Conservation (phyloP, 2,329 filamentous ascomycete genomes). For the Rhynchosporium agropyri region DNA sequence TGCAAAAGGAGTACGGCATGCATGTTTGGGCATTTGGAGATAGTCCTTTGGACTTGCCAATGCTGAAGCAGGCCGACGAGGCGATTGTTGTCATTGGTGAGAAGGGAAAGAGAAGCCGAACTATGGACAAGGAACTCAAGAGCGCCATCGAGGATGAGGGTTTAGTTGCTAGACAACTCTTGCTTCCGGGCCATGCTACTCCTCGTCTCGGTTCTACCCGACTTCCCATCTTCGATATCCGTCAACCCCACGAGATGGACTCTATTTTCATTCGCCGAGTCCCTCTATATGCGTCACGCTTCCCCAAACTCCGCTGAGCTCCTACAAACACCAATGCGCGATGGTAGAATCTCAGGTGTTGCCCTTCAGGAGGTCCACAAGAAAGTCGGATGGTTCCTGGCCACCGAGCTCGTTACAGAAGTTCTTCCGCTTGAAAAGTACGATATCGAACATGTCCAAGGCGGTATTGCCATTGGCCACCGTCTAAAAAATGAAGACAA, state of each 20-base stretch:
- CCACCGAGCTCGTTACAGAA: not conserved
- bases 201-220: slow-evolving; percentile 41
- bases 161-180: slow-evolving; percentile 49
- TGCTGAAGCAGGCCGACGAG: slow-evolving; percentile 56
- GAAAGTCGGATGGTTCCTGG: not conserved
- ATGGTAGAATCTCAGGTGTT: not conserved
- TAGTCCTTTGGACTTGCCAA: slow-evolving; percentile 58
- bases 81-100: slow-evolving; percentile 53
- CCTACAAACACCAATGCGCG: slow-evolving; percentile 43
- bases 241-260: not conserved
- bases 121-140: slow-evolving; percentile 53
- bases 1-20: slow-evolving; percentile 44
- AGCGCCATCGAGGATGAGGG: slow-evolving; percentile 46
- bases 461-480: not conserved
- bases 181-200: slow-evolving; percentile 47
- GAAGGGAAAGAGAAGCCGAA: slow-evolving; percentile 49
- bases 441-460: not conserved
- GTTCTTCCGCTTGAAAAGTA: not conserved
- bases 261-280: not conserved
- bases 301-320: slow-evolving; percentile 44
- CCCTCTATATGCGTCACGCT: slow-evolving; percentile 37
- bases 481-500: not conserved
- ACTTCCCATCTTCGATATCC: not conserved
- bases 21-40: slow-evolving; percentile 63
- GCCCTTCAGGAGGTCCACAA: not conserved